Base-by-base conservation (phyloP, 495 filamentous ascomycete genomes). In the Penicillium simplicissimum region DNA sequence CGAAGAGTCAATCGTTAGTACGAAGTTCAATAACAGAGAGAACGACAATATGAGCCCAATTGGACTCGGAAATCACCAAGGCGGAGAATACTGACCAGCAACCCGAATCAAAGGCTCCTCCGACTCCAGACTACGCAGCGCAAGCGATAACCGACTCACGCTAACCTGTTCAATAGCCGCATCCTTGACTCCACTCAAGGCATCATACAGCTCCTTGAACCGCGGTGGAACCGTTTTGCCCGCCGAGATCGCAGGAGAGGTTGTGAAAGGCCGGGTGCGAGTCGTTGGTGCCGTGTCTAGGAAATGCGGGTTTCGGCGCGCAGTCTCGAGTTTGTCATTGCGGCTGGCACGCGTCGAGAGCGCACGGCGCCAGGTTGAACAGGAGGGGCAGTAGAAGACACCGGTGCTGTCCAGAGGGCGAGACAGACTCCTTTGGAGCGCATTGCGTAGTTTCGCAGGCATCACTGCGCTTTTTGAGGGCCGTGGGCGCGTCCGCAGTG, bases 101-200 rank as follows among this genome's bases (percentile, higher is more conserved):
- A 98, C 80, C 37, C 94, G 79, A 64, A 92, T 84, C n/a, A 90
- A 82, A 35, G 81, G 77, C 58, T 77, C 67, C 42, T 83, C 77
- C 62, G 90, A 84, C 65, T 90, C 85, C 62, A 97, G 77, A 7
- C 91, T 91, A 52, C 88, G 82, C 69, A 92, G 72, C 17, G 92
- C 94, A 64, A 98, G 82, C 67, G 91, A 87, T 55, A 97, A 70
- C 64, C 91, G 85, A 58, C 89, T 89, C 21, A 89, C 79, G 73
- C 91, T 90, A 59, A 93, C 82, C 71, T 87, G 85, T 61, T 82
- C 82, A 38, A 84, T 76, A 25, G 87, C 85, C 42, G 84, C 74
- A 59, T 82, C 81, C 62, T 90, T 81, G 23, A 96, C 76, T 23
- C 81, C 79, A 9, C 76, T 73, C 19, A 96, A 77, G 11, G 86